Evolutionary conservation across 192 early-diverging fungal genomes (phyloP), one percentile per base, ranked within the genome.

Genomic region (Spinellus fusiger): DNA sequence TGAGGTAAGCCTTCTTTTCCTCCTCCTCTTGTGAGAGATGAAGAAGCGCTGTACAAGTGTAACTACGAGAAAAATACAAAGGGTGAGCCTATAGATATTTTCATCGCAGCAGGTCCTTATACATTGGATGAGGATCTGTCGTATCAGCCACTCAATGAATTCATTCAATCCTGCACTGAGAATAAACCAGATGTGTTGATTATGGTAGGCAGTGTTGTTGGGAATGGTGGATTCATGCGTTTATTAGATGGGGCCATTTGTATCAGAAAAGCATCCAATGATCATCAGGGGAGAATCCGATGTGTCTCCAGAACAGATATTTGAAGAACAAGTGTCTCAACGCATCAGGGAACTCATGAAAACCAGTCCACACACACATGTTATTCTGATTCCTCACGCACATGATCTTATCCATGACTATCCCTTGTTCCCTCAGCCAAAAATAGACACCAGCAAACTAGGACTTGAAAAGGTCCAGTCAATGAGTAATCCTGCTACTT

Each of bases 101-200:
- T 92, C 1, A 70, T 90, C 12, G 88, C 93, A 5, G 73, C 86
- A 1, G 96, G 96, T 0, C 96, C 96, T 12, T 98, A 84, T 68
- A 93, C 92, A 8, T 65, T 95, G 27, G 80, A 82, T 7, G 86
- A 88, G 50, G 87, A 85, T 60, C 76, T 95, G 12, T 70, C 81
- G 12, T 98, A 86, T 59, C 87, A 94, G 56, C 89, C 94, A 5
- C 78, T 97, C 59, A 71, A 80, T 16, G 93, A 86, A 16, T 71
- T 98, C n/a, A 67, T 88, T n/a, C 68, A 78, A 0, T 73, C 79
- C 5, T 74, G 87, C 15, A 53, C 74, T 38, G 61, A 56, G 3
- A 85, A 91, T 5, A 58, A 71, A 33, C 95, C 96, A 0, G 86
- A 96, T 68, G 80, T 89, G 10, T 77, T 98, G 7, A 65, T 98